phyloP scores from a whole-genome alignment of 768 basidiomycete species.

The Russula griseocarnosa region DNA sequence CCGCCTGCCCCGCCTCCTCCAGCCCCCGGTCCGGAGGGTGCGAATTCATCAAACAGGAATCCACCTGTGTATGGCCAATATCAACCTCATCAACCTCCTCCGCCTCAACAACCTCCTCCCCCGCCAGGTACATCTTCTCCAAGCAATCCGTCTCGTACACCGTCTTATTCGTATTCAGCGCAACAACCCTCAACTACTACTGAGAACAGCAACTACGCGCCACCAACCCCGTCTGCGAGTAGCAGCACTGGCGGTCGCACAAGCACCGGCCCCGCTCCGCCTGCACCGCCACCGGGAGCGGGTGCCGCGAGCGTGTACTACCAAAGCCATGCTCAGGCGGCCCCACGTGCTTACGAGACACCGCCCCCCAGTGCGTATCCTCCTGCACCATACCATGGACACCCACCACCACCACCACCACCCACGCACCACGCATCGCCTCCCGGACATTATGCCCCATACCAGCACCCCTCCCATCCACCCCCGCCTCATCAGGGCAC shows the following conservation, averaged over 20 bases:
- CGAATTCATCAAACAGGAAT: constrained; percentile 14
- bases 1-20: constrained; percentile 19
- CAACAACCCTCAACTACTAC: constrained; percentile 15
- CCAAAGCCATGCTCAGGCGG: constrained; percentile 8
- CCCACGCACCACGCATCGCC: constrained; percentile 20
- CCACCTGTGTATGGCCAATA: constrained; percentile 23
- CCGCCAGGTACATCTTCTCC: constrained; percentile 24
- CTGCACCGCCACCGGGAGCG: constrained; percentile 13
- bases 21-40: constrained; percentile 14
- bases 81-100: constrained; percentile 14
- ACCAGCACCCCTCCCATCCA: constrained; percentile 19
- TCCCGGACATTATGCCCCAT: constrained; percentile 19
- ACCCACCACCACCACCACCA: constrained; percentile 17
- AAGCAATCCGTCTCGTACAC: constrained; percentile 15
- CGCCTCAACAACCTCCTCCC: constrained; percentile 22
- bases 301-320: constrained; percentile 25
- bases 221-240: constrained; percentile 1
- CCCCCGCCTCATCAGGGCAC: constrained; percentile 21
- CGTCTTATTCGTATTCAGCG: constrained; percentile 18
- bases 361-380: constrained; percentile 19
- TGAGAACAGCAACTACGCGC: constrained; percentile 15
- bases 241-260: constrained; percentile 18
- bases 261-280: constrained; percentile 17
- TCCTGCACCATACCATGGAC: constrained; percentile 12
- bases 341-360: constrained; percentile 19